Evolutionary conservation across 148 eudicot species (phyloP).

Genomic region (Limonium bicolor): DNA sequence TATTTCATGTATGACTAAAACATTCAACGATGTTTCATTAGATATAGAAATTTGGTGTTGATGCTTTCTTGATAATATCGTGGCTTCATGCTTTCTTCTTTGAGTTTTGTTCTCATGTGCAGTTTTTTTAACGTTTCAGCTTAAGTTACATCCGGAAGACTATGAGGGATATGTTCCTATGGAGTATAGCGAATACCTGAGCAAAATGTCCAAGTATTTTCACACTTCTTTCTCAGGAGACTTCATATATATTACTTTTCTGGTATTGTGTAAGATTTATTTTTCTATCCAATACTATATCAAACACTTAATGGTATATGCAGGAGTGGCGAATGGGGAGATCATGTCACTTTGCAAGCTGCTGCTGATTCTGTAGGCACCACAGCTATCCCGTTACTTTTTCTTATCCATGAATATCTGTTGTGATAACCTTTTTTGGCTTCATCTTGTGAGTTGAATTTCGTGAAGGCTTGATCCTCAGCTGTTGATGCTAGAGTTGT

Average conservation of each 20-base stretch:
- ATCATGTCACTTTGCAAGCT: slow-evolving; percentile 34
- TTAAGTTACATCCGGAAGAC: slow-evolving; percentile 43
- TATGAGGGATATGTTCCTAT: slow-evolving; percentile 91
- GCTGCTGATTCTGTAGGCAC: slow-evolving; percentile 26
- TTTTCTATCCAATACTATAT: not conserved
- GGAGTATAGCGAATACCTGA: slow-evolving; percentile 68
- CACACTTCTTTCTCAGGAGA: not conserved
- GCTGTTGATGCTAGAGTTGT: too few species aligned
- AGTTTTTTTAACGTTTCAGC: slow-evolving; percentile 27
- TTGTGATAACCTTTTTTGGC: too few species aligned
- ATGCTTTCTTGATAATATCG: too few species aligned
- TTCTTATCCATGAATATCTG: too few species aligned
- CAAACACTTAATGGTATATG: not conserved
- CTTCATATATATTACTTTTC: not conserved
- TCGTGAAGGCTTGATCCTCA: too few species aligned
- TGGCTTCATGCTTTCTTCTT: not conserved
- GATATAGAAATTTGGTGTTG: too few species aligned
- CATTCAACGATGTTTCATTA: too few species aligned
- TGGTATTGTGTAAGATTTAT: not conserved
- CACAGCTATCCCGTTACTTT: too few species aligned
- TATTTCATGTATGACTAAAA: too few species aligned
- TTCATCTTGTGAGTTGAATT: not conserved
- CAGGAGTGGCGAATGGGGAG: slow-evolving; percentile 15
- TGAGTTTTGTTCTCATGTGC: not conserved
- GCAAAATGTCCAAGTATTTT: slow-evolving; percentile 35